Evolutionary conservation across 2,329 filamentous ascomycete species (phyloP).

Genomic region (Herpotrichia juniperi): DNA sequence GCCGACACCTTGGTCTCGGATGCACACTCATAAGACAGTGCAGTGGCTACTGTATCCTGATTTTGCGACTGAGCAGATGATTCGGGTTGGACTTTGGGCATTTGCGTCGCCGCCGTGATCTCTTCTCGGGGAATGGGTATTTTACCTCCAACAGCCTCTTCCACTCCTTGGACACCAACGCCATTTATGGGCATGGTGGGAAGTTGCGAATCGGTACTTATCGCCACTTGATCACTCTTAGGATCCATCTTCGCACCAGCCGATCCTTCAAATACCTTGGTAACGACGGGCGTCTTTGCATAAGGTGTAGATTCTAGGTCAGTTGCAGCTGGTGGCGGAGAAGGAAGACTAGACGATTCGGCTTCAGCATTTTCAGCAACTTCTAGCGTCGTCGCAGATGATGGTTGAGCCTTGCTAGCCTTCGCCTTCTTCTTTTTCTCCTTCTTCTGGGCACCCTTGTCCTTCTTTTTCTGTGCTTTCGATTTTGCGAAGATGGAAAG

Average conservation of each 20-base stretch:
- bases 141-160: slow-evolving; percentile 3
- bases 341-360: neutral
- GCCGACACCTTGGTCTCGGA: neutral
- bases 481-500: slow-evolving; percentile 35
- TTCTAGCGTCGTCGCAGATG: slow-evolving; percentile 6
- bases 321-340: neutral
- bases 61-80: slow-evolving; percentile 1
- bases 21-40: neutral
- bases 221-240: neutral
- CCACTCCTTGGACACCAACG: neutral
- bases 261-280: neutral
- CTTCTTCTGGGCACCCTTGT: slow-evolving; percentile 46
- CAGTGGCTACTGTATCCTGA: neutral
- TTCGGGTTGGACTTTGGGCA: neutral
- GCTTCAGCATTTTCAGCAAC: neutral
- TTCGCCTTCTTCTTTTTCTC: slow-evolving; percentile 31
- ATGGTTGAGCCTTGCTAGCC: slow-evolving; percentile 13
- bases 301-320: neutral
- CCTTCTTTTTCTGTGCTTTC: slow-evolving; percentile 36
- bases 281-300: neutral
- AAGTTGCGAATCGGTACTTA: neutral
- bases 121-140: neutral
- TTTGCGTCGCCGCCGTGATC: neutral
- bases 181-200: neutral
- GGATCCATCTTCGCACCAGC: neutral